Evolutionary conservation across 345 rosid genomes (phyloP), one percentile per base, ranked within the genome.

Genomic region (Eucalyptus sp.): DNA sequence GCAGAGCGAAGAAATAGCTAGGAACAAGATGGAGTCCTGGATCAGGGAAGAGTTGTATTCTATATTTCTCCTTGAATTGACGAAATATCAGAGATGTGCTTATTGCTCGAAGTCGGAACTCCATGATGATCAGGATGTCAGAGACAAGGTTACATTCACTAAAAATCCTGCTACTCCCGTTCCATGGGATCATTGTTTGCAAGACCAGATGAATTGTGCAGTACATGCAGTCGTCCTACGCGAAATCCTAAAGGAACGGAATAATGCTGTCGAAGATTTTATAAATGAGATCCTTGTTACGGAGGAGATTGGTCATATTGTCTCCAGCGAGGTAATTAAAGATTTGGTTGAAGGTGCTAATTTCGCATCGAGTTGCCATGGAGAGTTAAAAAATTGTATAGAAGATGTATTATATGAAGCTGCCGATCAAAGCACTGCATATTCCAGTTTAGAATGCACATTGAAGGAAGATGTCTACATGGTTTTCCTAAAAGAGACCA

Each of bases 231-330:
- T 71, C 3, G 25, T 71, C 46, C 83, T 90, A 20, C 31, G n/a
- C 16, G 91, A 92, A 89, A 76, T 88, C 66, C 87, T 15, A 8
- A 33, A 89, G 88, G 92, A 93, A 29, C 90, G 92, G 93, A 87
- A 76, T 60, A 90, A 88, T 25, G 76, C 87, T 33, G 16, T 90
- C 24, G 91, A 90, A 90, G 89, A 16, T 37, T 86, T 43, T 41
- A 88, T 71, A 25, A 44, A 50, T 46, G 90, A 87, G 86, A 86
- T 50, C 48, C 87, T 52, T 66, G 27, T 92, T 27, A 80, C 66
- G 48, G 94, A 94, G 88, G 93, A 95, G 84, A 80, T 94, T 7
- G 90, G 88, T 81, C 88, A 60, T 87, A 58, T 92, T 60, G 90
- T 93, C 76, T 90, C 84, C 37, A 87, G 86, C 87, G 96, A 94